Base-by-base conservation (phyloP, 2,329 filamentous ascomycete species). In the Colletotrichum sp. region DNA sequence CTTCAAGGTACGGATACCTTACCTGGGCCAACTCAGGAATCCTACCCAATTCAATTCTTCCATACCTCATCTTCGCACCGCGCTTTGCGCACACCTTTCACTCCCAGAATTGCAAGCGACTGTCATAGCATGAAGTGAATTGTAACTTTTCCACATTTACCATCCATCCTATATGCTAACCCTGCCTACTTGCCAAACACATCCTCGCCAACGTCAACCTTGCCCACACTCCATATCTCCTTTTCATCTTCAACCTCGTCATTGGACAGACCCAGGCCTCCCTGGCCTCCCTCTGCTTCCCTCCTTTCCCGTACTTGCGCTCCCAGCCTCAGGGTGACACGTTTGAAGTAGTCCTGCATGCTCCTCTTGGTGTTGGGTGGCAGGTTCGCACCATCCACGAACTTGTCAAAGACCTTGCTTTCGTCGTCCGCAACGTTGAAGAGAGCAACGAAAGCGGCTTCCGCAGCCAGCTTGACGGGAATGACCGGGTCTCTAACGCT, bases 301-400 rank as follows among this genome's bases (percentile, higher is more conserved):
- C 92, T 94, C 80, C 97, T 91, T 87, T 99, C 97, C 77, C 95
- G 91, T 3, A 95, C 96, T 84, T 98, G 97, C 22, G 88, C 91
- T n/a, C 94, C 96, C 25, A 98, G 86, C 79, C 96, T 91, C 81
- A 96, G 84, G 2, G 95, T 95, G 78, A 99, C 95, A 57, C 97
- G 90, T 89, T 98, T 98, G 87, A 98, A 98, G 87, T 99, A 99
- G 84, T 99, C 97, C 75, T 93, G 91, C 94, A 99, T 98, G 83
- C 94, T 96, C 79, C 96, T 91, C 90, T 98, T 97, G 22, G 92
- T 92, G 55, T 91, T 93, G 1, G 94, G 86, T 11, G 93, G 89
- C 75, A 98, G 85, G 5, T 92, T 91, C 67, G 91, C 90, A 8
- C 91, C 91, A 2, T 93, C 89, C 87, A 98, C 93, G 85, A 96